Percentiles rank a stretch among this genome's conserved stretches.
phyloP scores from a whole-genome alignment of 768 basidiomycete genomes.

The Gyrodon lividus region DNA sequence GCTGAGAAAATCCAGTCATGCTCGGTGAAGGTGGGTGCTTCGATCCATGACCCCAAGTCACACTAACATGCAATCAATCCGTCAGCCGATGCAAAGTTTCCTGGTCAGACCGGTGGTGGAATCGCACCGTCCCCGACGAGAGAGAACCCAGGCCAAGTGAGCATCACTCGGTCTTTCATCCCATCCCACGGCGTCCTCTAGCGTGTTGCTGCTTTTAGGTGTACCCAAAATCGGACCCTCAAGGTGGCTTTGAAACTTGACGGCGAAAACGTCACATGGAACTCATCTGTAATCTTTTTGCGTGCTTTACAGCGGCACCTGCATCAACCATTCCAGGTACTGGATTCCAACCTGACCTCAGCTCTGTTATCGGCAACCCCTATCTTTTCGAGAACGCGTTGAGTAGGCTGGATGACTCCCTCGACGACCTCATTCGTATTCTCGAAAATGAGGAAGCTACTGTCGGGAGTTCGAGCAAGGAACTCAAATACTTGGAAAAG shows the following conservation, averaged over 20 bases:
- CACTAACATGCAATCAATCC: neutral
- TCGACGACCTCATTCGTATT: slow-evolving; percentile 42
- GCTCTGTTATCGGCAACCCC: slow-evolving; percentile 43
- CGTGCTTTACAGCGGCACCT: slow-evolving; percentile 20
- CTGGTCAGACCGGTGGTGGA: slow-evolving; percentile 32
- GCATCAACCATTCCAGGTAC: slow-evolving; percentile 20
- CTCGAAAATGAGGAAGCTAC: slow-evolving; percentile 43
- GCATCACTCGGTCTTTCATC: neutral
- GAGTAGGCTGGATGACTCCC: slow-evolving; percentile 42
- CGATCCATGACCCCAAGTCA: neutral
- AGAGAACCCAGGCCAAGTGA: slow-evolving; percentile 48
- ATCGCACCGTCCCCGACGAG: slow-evolving; percentile 44
- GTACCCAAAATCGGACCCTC: slow-evolving; percentile 46
- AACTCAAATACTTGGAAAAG: slow-evolving; percentile 37
- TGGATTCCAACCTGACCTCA: slow-evolving; percentile 17
- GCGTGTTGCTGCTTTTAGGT: slow-evolving; percentile 34
- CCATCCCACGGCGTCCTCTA: neutral
- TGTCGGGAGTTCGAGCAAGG: slow-evolving; percentile 34
- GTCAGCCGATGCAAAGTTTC: slow-evolving; percentile 41
- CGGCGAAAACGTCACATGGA: neutral
- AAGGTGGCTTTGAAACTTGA: slow-evolving; percentile 26
- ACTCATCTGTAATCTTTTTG: neutral
- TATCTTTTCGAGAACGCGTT: slow-evolving; percentile 45
- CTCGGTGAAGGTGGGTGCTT: slow-evolving; percentile 27
- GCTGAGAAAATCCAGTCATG: slow-evolving; percentile 13